A percentile compares a stretch with the other conserved stretches of the same genome.
Conservation (phyloP, 495 filamentous ascomycete species). For the Lophiostoma macrostomum region DNA sequence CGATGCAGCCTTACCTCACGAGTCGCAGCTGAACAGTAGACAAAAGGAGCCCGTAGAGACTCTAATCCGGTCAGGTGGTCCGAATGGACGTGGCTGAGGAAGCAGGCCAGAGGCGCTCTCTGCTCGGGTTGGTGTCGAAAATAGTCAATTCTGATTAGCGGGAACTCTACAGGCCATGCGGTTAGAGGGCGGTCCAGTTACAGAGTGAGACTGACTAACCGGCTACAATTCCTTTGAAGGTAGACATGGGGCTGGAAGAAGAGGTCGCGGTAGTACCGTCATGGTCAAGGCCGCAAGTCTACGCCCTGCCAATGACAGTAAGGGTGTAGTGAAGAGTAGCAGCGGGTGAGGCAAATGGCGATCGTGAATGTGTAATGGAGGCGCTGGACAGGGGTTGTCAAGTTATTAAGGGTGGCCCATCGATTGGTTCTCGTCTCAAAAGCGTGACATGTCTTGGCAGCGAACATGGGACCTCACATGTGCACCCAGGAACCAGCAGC, state of each 20-base stretch:
- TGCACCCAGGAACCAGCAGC: too few relatives aligned
- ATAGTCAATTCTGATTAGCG: slow-evolving; percentile 76
- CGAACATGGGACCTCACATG: too few relatives aligned
- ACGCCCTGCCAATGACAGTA: neutral
- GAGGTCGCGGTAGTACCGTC: neutral
- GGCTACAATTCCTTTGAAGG: slow-evolving; percentile 69
- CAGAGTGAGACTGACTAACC: slow-evolving; percentile 42
- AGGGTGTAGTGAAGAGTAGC: slow-evolving; percentile 7
- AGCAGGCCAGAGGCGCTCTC: slow-evolving; percentile 73
- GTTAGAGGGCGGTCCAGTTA: slow-evolving; percentile 4
- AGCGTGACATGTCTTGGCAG: too few relatives aligned
- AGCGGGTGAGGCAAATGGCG: neutral
- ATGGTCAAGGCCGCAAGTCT: neutral
- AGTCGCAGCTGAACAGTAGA: slow-evolving; percentile 87
- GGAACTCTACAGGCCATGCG: slow-evolving; percentile 55
- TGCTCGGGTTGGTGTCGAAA: slow-evolving; percentile 61
- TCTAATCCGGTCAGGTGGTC: slow-evolving; percentile 88
- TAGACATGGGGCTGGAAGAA: slow-evolving; percentile 59
- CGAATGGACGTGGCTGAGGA: slow-evolving; percentile 90
- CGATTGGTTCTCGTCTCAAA: slow-evolving; percentile 1
- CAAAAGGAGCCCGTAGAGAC: slow-evolving; percentile 68
- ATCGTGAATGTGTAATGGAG: neutral
- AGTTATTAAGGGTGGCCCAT: neutral
- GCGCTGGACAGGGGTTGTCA: neutral
- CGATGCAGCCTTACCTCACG: slow-evolving; percentile 69